A percentile compares a stretch with the other conserved stretches of the same genome.
Evolutionary conservation across 768 basidiomycete species (phyloP).

Genomic region (Tricholoma saponaceum): DNA sequence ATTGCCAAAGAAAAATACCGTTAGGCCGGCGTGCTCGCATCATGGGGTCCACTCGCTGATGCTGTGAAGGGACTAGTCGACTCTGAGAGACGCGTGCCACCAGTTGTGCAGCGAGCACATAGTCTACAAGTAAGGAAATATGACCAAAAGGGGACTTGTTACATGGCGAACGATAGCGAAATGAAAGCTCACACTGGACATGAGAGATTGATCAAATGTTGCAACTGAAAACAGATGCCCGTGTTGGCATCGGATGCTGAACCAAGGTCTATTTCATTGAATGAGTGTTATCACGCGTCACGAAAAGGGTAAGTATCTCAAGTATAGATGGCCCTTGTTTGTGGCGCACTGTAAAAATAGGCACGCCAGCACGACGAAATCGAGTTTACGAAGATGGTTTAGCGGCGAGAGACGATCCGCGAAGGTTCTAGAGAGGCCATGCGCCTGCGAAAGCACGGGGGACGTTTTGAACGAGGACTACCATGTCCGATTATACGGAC

Average conservation of each 20-base stretch:
- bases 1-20: background rate
- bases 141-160: background rate
- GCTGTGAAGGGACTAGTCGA: background rate
- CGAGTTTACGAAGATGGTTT: background rate
- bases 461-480: background rate
- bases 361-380: background rate
- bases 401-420: slow-evolving; percentile 3
- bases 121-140: background rate
- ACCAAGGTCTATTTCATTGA: background rate
- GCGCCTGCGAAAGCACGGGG: background rate
- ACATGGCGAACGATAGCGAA: background rate
- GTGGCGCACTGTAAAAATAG: background rate
- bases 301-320: background rate
- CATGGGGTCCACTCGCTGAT: background rate
- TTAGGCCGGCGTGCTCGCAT: background rate
- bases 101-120: background rate
- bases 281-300: background rate
- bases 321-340: background rate
- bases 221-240: background rate
- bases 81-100: background rate
- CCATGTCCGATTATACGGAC: background rate
- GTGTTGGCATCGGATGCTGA: background rate
- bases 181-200: background rate
- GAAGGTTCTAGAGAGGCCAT: background rate
- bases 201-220: background rate